These are phyloP conservation scores for Calonectria honghensis DNA, from an alignment of 2,329 filamentous ascomycete genomes.

Conservation along the genomic window DNA sequence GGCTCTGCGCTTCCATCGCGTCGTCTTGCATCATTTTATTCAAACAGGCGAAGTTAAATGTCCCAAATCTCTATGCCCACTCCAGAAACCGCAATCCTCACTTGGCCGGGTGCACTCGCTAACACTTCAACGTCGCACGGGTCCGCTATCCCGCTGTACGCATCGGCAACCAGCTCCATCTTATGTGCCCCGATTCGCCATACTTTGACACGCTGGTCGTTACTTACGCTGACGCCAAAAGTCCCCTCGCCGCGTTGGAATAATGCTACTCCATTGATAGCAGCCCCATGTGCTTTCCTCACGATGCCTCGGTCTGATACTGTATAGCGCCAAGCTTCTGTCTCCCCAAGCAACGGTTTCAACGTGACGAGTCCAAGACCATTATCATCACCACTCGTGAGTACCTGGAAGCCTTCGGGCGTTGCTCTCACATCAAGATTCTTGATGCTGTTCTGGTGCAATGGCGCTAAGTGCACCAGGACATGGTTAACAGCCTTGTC, in stretches of 20 bases:
- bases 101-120: slow-evolving; percentile 5
- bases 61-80: slow-evolving; percentile 53
- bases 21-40: slow-evolving; percentile 4
- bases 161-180: slow-evolving; percentile 67
- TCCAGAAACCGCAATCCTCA: slow-evolving; percentile 50
- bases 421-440: slow-evolving; percentile 67
- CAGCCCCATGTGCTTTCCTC: slow-evolving; percentile 80
- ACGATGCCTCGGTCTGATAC: slow-evolving; percentile 54
- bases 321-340: slow-evolving; percentile 48
- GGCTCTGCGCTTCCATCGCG: background rate
- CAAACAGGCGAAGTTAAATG: slow-evolving; percentile 1
- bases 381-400: slow-evolving; percentile 93
- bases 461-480: slow-evolving; percentile 60
- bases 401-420: slow-evolving; percentile 68
- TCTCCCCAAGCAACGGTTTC: slow-evolving; percentile 42
- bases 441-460: slow-evolving; percentile 92
- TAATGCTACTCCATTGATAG: slow-evolving; percentile 76
- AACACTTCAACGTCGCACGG: slow-evolving; percentile 71
- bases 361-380: slow-evolving; percentile 77
- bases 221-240: slow-evolving; percentile 70
- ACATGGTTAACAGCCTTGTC: slow-evolving; percentile 46
- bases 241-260: slow-evolving; percentile 50
- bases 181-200: slow-evolving; percentile 65
- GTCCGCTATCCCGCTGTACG: slow-evolving; percentile 77
- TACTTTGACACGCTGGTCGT: slow-evolving; percentile 76